Percentiles rank a stretch among this genome's conserved stretches.
These are phyloP conservation scores for Ophiocordyceps robertsii DNA, from an alignment of 2,329 filamentous ascomycete genomes.

Conservation along the genomic window DNA sequence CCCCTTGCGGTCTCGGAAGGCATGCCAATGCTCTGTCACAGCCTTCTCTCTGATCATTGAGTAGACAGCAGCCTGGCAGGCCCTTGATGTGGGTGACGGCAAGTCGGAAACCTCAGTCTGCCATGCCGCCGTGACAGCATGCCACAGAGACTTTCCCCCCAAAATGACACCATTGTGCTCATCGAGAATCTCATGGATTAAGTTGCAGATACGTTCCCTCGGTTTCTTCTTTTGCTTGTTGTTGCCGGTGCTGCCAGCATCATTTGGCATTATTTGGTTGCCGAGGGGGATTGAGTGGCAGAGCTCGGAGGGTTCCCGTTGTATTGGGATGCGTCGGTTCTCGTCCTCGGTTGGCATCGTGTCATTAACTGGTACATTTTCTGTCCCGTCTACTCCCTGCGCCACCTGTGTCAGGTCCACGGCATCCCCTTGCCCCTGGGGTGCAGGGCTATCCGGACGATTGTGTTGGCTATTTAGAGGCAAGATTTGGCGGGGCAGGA, in stretches of 20 bases:
- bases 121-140: conserved; percentile 32
- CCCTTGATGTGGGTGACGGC: conserved; percentile 24
- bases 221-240: background rate
- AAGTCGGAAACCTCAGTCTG: conserved; percentile 23
- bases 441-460: too few relatives aligned
- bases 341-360: too few relatives aligned
- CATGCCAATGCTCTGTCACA: conserved; percentile 28
- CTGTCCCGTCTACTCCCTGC: too few relatives aligned
- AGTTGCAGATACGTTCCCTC: conserved; percentile 9
- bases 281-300: too few relatives aligned
- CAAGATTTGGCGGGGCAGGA: background rate
- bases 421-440: too few relatives aligned
- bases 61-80: conserved; percentile 23
- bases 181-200: conserved; percentile 15
- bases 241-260: background rate
- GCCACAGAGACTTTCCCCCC: conserved; percentile 34
- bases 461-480: background rate
- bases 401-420: too few relatives aligned
- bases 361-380: too few relatives aligned
- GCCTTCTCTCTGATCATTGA: conserved; percentile 21
- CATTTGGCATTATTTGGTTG: background rate
- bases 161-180: conserved; percentile 33
- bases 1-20: conserved; percentile 26
- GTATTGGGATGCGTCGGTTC: too few relatives aligned
- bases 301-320: too few relatives aligned